These are phyloP conservation scores for Camellia lanceoleosa DNA, from an alignment of 148 eudicot species.

Conservation along the genomic window DNA sequence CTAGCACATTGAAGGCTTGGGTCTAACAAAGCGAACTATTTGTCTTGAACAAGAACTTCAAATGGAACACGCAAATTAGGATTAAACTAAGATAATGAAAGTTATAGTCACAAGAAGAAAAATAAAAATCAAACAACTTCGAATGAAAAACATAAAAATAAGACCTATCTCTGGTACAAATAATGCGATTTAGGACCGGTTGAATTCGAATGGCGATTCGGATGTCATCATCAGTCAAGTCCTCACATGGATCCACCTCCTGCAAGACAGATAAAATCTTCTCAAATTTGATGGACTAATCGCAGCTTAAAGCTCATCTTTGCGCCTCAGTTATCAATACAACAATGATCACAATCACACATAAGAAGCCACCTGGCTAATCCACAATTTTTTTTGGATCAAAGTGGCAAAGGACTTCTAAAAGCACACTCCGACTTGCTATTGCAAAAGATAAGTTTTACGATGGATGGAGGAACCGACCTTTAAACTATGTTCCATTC, in stretches of 20 bases:
- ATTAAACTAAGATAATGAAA: not conserved
- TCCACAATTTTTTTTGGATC: not conserved
- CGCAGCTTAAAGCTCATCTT: not conserved
- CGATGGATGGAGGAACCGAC: not conserved
- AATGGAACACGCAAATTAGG: constrained; percentile 43
- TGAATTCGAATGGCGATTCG: constrained; percentile 95
- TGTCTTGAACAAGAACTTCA: constrained; percentile 73
- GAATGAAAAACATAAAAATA: not conserved
- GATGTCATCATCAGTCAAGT: constrained; percentile 90
- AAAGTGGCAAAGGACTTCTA: not conserved
- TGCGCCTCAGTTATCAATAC: not conserved
- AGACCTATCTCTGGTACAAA: constrained; percentile 90
- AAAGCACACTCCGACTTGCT: not conserved
- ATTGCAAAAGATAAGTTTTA: not conserved
- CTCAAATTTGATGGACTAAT: not conserved
- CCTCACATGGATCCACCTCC: constrained; percentile 99
- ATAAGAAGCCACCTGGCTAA: not conserved
- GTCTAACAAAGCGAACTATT: constrained; percentile 81
- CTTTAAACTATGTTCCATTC: not conserved
- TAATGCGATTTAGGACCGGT: constrained; percentile 93
- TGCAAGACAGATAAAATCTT: constrained; percentile 23
- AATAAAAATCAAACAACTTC: not conserved
- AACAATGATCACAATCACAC: not conserved
- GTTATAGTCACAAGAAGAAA: not conserved
- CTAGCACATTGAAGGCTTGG: constrained; percentile 97